Percentiles rank a stretch among this genome's conserved stretches.
Evolutionary conservation across 805 yeast species (phyloP).

Genomic region (Candida xyloterini): DNA sequence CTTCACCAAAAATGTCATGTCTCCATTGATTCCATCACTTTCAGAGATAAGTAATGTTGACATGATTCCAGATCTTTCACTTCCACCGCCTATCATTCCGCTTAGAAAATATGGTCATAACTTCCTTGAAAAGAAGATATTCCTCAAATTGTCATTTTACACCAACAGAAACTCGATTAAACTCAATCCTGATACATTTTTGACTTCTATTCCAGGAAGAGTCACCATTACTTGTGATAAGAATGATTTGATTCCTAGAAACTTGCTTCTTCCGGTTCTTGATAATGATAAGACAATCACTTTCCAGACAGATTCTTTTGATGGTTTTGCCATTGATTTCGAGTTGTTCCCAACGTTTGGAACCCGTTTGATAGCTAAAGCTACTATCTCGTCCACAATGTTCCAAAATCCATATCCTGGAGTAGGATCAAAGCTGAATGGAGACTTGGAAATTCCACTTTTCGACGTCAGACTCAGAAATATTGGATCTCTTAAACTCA

Average conservation of each 20-base stretch:
- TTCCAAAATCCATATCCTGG: conserved; percentile 39
- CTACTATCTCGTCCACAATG: conserved; percentile 67
- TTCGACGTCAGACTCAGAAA: conserved; percentile 77
- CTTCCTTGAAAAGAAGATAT: conserved; percentile 84
- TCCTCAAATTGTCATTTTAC: conserved; percentile 72
- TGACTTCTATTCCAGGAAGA: conserved; percentile 66
- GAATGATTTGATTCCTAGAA: conserved; percentile 84
- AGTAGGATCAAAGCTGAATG: conserved; percentile 37
- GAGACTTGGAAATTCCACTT: conserved; percentile 59
- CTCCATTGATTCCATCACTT: not conserved
- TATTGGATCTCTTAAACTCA: conserved; percentile 76
- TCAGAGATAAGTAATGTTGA: conserved; percentile 46
- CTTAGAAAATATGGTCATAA: conserved; percentile 93
- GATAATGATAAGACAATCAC: conserved; percentile 63
- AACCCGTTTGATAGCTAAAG: conserved; percentile 83
- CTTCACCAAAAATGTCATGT: conserved; percentile 11
- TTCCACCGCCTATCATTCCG: conserved; percentile 97
- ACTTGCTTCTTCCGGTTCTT: conserved; percentile 72
- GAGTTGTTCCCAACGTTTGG: conserved; percentile 95
- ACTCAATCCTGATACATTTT: conserved; percentile 42
- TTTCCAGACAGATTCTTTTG: conserved; percentile 79
- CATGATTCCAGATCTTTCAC: conserved; percentile 80
- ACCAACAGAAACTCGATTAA: conserved; percentile 43
- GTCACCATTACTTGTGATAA: conserved; percentile 74
- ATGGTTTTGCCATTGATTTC: conserved; percentile 73